These are phyloP conservation scores for Cryphonectria carpinicola DNA, from an alignment of 2,329 filamentous ascomycete genomes.

Conservation along the genomic window DNA sequence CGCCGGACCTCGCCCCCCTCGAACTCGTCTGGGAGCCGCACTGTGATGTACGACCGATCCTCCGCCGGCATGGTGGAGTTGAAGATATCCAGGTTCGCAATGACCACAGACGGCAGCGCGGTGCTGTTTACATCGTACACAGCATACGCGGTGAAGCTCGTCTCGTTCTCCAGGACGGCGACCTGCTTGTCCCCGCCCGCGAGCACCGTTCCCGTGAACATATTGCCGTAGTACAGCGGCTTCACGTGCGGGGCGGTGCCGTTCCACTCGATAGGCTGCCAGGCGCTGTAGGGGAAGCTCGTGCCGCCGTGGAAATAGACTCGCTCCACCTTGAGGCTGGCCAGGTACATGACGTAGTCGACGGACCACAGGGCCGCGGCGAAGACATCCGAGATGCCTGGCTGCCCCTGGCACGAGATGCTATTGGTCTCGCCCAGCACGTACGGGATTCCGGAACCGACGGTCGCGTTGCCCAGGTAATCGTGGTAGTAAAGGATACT, in stretches of 20 bases:
- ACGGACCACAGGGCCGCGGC: conserved; percentile 19
- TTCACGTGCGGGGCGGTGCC: conserved; percentile 24
- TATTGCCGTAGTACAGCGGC: conserved; percentile 33
- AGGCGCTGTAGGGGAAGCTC: conserved; percentile 33
- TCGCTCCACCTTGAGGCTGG: conserved; percentile 16
- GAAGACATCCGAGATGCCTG: conserved; percentile 20
- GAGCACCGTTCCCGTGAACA: conserved; percentile 28
- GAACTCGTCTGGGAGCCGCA: neutral
- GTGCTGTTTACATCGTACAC: conserved; percentile 12
- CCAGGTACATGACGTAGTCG: conserved; percentile 19
- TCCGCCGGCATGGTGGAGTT: conserved; percentile 9
- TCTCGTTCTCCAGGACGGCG: conserved; percentile 16
- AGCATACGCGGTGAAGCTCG: conserved; percentile 15
- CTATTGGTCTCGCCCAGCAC: conserved; percentile 22
- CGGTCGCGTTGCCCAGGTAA: conserved; percentile 27
- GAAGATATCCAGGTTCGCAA: conserved; percentile 16
- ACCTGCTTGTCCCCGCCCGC: conserved; percentile 22
- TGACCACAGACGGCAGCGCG: conserved; percentile 12
- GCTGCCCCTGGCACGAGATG: conserved; percentile 17
- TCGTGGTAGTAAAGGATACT: conserved; percentile 30
- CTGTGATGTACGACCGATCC: neutral
- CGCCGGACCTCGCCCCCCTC: neutral
- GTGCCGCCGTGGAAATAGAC: conserved; percentile 30
- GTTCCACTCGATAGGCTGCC: conserved; percentile 31
- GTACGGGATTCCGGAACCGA: conserved; percentile 25